Evolutionary conservation across 140 eudicot genomes (phyloP).

Genomic region (Stevia rebaudiana): DNA sequence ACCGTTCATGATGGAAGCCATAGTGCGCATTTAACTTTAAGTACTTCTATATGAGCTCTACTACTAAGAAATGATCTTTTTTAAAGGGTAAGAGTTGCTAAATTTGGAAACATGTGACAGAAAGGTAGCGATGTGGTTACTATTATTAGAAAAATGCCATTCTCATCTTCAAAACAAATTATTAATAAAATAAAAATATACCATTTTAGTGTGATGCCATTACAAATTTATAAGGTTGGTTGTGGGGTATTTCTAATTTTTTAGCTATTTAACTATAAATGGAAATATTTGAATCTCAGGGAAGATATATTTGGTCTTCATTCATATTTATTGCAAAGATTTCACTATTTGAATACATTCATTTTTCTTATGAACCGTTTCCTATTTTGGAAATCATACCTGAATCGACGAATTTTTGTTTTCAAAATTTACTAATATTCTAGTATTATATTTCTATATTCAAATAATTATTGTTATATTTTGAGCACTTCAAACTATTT

Average conservation of each 20-base stretch:
- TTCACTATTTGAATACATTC: neutral
- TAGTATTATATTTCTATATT: neutral
- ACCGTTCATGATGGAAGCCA: slow-evolving; percentile 25
- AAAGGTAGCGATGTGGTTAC: slow-evolving; percentile 45
- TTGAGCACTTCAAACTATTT: neutral
- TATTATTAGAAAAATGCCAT: slow-evolving; percentile 26
- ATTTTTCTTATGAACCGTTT: slow-evolving; percentile 14
- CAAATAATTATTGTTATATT: neutral
- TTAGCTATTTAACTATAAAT: slow-evolving; percentile 16
- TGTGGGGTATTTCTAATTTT: slow-evolving; percentile 30
- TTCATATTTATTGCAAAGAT: slow-evolving; percentile 24
- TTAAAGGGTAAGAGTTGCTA: slow-evolving; percentile 40
- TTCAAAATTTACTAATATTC: slow-evolving; percentile 23
- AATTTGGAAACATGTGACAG: slow-evolving; percentile 27
- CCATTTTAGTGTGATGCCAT: slow-evolving; percentile 24
- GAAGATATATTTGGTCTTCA: slow-evolving; percentile 28
- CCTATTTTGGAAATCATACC: slow-evolving; percentile 18
- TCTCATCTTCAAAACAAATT: slow-evolving; percentile 2
- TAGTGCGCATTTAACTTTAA: slow-evolving; percentile 26
- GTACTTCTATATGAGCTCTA: slow-evolving; percentile 1
- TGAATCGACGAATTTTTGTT: neutral
- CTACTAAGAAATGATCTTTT: slow-evolving; percentile 26
- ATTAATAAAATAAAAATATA: slow-evolving; percentile 9
- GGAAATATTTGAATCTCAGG: slow-evolving; percentile 25
- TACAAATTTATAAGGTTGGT: slow-evolving; percentile 21